Evolutionary conservation across 306 rosid species (phyloP), one percentile per base, ranked within the genome.

Genomic region (Geum urbanum): DNA sequence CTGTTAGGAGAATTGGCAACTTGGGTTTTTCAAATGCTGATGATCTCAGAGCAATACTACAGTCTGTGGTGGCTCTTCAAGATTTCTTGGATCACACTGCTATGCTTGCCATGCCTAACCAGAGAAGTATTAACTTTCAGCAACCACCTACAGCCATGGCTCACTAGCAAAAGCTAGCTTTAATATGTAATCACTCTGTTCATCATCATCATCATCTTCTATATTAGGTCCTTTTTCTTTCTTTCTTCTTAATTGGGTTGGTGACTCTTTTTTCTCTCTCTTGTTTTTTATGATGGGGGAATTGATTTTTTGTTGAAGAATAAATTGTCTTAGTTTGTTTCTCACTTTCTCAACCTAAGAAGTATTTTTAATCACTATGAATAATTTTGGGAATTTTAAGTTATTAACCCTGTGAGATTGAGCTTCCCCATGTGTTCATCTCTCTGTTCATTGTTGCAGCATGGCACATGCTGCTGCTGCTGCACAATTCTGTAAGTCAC

Each of bases 51-150:
- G 75, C 86, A 0, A 69, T 95, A 60, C 70, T 95, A 39, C 95
- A 95, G 22, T 89, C 96, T 6, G 96, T 95, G 9, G 92, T 91
- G 24, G 92, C 80, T 53, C 95, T 95, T 24, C 88, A 91, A 12
- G 99, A 95, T 79, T 95, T 95, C 86, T 80, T 95, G 88, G 99
- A 95, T 76, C 99, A 95, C 27, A 95, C 99, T 61, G 82, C 81
- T 20, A 95, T 95, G 99, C 92, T 95, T 51, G 91, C 99, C 20
- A 73, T 91, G 96, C 95, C 99, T 8, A 57, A 87, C 58, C 99
- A 95, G 70, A 89, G 95, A 86, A 87, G 76, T 67, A 87, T 95
- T 32, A 84, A 63, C 64, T 87, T 74, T 71, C 81, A 90, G 47
- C 81, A 90, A 54, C 84, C 76, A 20, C 76, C 90, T 3, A 88